Conservation (phyloP, 305 asterid species). For the Fraxinus sp. region DNA sequence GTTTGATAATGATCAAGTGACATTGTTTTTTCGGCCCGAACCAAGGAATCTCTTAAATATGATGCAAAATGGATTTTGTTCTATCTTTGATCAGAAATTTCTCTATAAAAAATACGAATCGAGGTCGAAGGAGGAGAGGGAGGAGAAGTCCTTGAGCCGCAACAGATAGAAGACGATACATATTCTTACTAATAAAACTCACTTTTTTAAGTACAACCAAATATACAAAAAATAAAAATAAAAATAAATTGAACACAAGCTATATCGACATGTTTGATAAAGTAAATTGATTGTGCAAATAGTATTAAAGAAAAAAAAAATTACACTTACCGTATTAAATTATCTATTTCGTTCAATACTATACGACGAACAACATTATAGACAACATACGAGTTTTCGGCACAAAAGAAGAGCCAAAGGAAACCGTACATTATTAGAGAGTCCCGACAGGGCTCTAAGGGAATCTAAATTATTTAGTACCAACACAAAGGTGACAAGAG, state of each 20-base stretch:
- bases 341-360: background rate
- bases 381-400: slow-evolving; percentile 20
- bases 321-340: background rate
- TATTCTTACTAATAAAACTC: too few species aligned
- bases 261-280: background rate
- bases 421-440: background rate
- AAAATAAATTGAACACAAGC: background rate
- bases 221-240: background rate
- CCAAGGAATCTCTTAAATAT: too few species aligned
- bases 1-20: too few species aligned
- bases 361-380: background rate
- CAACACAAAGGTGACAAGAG: background rate
- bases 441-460: background rate
- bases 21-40: too few species aligned
- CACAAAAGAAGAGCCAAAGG: slow-evolving; percentile 17
- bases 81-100: too few species aligned
- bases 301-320: background rate
- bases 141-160: too few species aligned
- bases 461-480: background rate
- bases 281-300: background rate
- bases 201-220: background rate
- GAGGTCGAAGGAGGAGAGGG: too few species aligned
- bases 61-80: too few species aligned
- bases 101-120: too few species aligned
- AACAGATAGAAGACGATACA: too few species aligned